These are phyloP conservation scores for Streptanthus diversifolius DNA, from an alignment of 345 rosid genomes.

Conservation along the genomic window DNA sequence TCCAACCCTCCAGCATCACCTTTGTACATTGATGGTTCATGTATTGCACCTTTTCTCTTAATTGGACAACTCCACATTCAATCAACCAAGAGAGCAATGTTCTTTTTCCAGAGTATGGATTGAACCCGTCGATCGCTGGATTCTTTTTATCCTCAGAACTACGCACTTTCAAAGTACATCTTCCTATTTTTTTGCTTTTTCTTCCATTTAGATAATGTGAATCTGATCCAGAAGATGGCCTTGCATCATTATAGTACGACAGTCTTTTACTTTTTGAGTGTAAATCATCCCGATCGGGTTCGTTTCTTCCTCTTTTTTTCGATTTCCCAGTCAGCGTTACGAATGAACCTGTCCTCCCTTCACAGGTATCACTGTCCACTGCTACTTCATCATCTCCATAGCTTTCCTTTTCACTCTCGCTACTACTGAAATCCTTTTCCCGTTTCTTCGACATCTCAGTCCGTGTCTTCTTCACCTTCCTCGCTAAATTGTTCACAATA, in stretches of 20 bases:
- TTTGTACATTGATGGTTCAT: slow-evolving; percentile 53
- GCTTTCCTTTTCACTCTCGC: slow-evolving; percentile 40
- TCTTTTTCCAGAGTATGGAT: slow-evolving; percentile 71
- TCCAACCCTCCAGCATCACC: slow-evolving; percentile 71
- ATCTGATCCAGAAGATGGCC: slow-evolving; percentile 42
- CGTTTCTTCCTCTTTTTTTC: slow-evolving; percentile 44
- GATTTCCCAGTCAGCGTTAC: slow-evolving; percentile 52
- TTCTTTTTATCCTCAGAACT: slow-evolving; percentile 50
- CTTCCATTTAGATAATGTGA: slow-evolving; percentile 57
- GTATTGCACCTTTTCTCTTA: slow-evolving; percentile 67
- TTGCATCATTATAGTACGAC: slow-evolving; percentile 38
- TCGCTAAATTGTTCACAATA: slow-evolving; percentile 59
- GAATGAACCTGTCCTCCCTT: slow-evolving; percentile 69
- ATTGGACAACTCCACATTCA: slow-evolving; percentile 61
- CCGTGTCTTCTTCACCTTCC: slow-evolving; percentile 66
- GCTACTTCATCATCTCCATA: slow-evolving; percentile 45
- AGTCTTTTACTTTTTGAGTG: slow-evolving; percentile 42
- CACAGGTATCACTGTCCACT: slow-evolving; percentile 52
- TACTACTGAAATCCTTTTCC: slow-evolving; percentile 39
- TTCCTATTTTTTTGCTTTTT: slow-evolving; percentile 68
- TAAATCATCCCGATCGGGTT: slow-evolving; percentile 32
- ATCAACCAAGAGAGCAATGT: slow-evolving; percentile 91
- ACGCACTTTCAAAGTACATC: slow-evolving; percentile 82
- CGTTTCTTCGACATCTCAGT: slow-evolving; percentile 49
- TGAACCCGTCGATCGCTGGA: slow-evolving; percentile 61